Conservation (phyloP, 2,329 filamentous ascomycete genomes). For the Colletotrichum cordylinicola region DNA sequence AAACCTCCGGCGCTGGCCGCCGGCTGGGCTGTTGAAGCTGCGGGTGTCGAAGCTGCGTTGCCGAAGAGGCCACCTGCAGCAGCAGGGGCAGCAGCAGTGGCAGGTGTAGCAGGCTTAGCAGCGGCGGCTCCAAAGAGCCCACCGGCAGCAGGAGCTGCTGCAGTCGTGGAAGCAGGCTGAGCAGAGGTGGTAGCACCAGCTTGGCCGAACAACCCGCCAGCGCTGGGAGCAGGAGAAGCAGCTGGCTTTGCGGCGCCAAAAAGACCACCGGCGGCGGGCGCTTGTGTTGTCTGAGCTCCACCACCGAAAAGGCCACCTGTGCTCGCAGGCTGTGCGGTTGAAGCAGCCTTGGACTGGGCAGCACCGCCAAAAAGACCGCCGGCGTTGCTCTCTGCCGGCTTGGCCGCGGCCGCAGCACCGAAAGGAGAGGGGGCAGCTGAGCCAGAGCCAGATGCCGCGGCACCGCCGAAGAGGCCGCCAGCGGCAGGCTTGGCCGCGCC, state of each 20-base stretch:
- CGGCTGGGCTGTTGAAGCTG: constrained; percentile 30
- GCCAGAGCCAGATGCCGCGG: constrained; percentile 7
- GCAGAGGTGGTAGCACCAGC: constrained; percentile 15
- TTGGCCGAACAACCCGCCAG: constrained; percentile 22
- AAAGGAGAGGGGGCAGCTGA: constrained; percentile 16
- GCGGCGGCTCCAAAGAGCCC: constrained; percentile 46
- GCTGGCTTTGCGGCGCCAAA: constrained; percentile 25
- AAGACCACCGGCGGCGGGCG: constrained; percentile 24
- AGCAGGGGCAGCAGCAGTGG: constrained; percentile 27
- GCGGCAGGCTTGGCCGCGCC: constrained; percentile 34
- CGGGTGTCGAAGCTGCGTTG: constrained; percentile 43
- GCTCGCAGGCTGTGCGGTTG: constrained; percentile 22
- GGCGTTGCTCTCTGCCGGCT: constrained; percentile 16
- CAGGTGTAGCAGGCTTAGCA: constrained; percentile 41
- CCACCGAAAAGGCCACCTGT: constrained; percentile 24
- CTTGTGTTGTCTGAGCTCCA: not conserved
- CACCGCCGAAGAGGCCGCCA: constrained; percentile 36
- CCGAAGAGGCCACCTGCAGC: constrained; percentile 40
- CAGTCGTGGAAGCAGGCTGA: constrained; percentile 32
- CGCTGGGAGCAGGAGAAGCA: not conserved
- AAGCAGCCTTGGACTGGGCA: constrained; percentile 31
- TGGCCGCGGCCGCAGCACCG: constrained; percentile 6
- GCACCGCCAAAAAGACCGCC: constrained; percentile 34
- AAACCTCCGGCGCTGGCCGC: constrained; percentile 30
- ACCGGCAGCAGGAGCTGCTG: constrained; percentile 23